Evolutionary conservation across 305 asterid genomes (phyloP).

Genomic region (Withania somnifera): DNA sequence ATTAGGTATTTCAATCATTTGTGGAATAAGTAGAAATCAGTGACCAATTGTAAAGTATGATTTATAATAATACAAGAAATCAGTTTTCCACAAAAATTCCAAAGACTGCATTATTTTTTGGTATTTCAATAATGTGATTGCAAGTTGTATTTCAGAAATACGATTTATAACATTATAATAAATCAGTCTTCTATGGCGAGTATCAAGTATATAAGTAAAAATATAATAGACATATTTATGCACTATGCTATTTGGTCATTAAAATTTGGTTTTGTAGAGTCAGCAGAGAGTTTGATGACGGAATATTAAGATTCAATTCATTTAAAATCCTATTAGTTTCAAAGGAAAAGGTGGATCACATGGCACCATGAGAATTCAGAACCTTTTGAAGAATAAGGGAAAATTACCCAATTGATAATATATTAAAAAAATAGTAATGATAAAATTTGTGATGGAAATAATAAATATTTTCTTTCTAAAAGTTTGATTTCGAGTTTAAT

Average conservation of each 20-base stretch:
- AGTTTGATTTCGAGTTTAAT: not conserved
- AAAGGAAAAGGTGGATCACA: slow-evolving; percentile 3
- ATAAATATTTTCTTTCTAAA: not conserved
- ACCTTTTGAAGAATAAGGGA: not conserved
- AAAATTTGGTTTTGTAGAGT: not conserved
- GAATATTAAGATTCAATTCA: not conserved
- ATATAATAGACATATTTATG: not conserved
- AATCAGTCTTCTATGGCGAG: no score
- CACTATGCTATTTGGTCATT: not conserved
- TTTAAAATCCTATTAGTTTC: not conserved
- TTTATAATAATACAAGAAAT: no score
- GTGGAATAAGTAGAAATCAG: not conserved
- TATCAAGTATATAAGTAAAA: not conserved
- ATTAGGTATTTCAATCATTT: not conserved
- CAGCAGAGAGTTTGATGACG: not conserved
- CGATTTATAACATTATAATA: no score
- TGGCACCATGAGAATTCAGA: not conserved
- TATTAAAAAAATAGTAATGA: not conserved
- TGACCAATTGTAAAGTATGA: no score
- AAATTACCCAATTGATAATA: not conserved
- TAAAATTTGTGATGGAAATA: not conserved
- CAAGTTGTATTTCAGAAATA: no score
- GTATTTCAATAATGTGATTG: no score
- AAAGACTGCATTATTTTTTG: no score
- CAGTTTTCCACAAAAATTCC: no score